Conservation (phyloP, 805 yeast species). For the Brettanomyces sp. region DNA sequence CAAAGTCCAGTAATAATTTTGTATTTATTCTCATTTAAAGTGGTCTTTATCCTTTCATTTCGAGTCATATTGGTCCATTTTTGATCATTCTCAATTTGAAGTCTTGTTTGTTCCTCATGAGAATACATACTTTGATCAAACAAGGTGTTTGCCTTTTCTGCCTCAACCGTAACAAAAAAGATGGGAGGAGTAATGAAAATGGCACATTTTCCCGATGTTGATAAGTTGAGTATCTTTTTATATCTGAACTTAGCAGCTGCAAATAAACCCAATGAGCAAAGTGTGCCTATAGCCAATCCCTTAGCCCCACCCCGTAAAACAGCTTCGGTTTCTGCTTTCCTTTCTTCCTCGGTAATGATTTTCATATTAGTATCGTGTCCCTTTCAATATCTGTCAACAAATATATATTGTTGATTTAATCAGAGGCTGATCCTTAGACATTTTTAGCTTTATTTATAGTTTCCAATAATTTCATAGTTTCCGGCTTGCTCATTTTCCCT, state of each 20-base stretch:
- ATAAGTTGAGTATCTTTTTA: constrained; percentile 28
- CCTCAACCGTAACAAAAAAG: no score
- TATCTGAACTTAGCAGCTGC: constrained; percentile 38
- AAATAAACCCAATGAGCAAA: constrained; percentile 47
- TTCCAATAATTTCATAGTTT: no score
- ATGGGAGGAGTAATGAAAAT: constrained; percentile 29
- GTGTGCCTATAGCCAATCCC: constrained; percentile 34
- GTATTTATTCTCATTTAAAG: constrained; percentile 49
- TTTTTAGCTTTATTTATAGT: no score
- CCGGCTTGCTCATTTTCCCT: no score
- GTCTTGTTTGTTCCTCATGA: background rate
- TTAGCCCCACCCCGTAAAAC: constrained; percentile 12
- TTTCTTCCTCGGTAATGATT: constrained; percentile 13
- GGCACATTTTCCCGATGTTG: constrained; percentile 49
- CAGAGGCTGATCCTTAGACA: no score
- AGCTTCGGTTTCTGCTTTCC: constrained; percentile 7
- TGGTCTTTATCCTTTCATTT: constrained; percentile 40
- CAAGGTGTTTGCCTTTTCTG: no score
- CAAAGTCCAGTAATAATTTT: no score
- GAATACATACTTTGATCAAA: no score
- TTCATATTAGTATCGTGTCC: no score
- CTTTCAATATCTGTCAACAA: no score
- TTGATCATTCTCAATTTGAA: constrained; percentile 24
- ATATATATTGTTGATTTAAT: no score
- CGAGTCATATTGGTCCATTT: constrained; percentile 41